Evolutionary conservation across 2,329 filamentous ascomycete genomes (phyloP).

Genomic region (Aureobasidium sp.): DNA sequence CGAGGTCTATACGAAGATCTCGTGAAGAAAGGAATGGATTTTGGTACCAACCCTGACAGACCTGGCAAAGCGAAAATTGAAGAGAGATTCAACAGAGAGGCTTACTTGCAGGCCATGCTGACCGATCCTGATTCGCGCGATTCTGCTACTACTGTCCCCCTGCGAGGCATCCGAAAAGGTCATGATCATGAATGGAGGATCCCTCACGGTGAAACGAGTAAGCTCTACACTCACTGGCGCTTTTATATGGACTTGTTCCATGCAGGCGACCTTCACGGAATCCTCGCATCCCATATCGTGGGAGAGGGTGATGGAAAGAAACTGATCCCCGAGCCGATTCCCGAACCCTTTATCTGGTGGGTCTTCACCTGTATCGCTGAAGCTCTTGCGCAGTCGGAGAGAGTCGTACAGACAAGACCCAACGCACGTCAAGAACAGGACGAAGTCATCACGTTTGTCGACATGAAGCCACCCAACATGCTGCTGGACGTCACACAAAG

Average conservation of each 20-base stretch:
- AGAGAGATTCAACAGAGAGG: not conserved
- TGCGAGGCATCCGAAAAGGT: not conserved
- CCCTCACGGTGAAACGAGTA: not conserved
- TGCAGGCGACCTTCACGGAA: not conserved
- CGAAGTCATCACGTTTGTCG: not conserved
- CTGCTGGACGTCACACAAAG: not conserved
- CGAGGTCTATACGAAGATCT: not conserved
- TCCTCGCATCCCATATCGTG: not conserved
- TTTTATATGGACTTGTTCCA: not conserved
- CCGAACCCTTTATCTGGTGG: not conserved
- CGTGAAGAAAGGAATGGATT: not conserved
- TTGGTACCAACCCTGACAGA: not conserved
- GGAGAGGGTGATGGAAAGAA: no score
- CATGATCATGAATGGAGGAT: not conserved
- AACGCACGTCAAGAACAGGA: not conserved
- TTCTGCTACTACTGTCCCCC: not conserved
- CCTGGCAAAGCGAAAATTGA: not conserved
- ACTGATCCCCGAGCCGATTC: not conserved
- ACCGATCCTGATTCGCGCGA: not conserved
- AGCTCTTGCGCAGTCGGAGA: not conserved
- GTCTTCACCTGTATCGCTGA: not conserved
- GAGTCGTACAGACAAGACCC: not conserved
- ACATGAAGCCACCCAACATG: not conserved
- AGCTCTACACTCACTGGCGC: not conserved
- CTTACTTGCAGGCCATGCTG: not conserved